Base-by-base conservation (phyloP, 2,329 filamentous ascomycete genomes). In the Aureobasidium sp. region DNA sequence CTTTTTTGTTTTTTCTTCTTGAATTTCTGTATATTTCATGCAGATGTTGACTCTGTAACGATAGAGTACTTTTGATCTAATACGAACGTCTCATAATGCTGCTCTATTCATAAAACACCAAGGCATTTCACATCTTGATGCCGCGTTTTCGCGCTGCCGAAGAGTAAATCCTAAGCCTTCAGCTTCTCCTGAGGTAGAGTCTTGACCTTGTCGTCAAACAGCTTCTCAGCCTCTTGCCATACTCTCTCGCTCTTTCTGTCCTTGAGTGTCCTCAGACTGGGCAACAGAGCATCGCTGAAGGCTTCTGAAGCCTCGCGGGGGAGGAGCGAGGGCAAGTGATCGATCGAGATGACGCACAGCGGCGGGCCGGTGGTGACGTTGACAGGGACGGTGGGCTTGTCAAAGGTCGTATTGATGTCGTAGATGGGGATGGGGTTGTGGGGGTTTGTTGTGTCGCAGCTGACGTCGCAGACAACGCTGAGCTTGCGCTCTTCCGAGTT, bases 281-380 rank as follows among this genome's bases (percentile, higher is more conserved):
- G 90, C 69, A 95, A 78, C 65, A 96, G 78, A 50, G 88, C 87
- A 55, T 82, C 78, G 72, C 86, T 90, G 77, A 95, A 96, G 21
- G 86, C 86, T 76, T 96, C 91, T 45, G 85, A 90, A 27, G 90
- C 86, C 77, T 96, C 93, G 57, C 93, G 81, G 1, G 93, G 89
- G 38, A 97, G 79, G 66, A 96, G 82, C 57, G 85, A 88, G 4
- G 90, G 90, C 57, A 95, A 80, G 71, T 95, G 90, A 74, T 95
- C 89, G 69, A 95, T 94, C 72, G 85, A 88, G 74, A 96, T 95
- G 67, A 96, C 89, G 50, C 83, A 86, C 60, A 96, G 76, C 8
- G 82, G 81, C 0, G 84, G 81, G 57, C 77, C 76, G 59, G 79
- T 75, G 69, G 77, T 83, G 65, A 80, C 84, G 35, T 84, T 77